phyloP scores from a whole-genome alignment of 2,329 filamentous ascomycete genomes.

The Huntiella omanensis region DNA sequence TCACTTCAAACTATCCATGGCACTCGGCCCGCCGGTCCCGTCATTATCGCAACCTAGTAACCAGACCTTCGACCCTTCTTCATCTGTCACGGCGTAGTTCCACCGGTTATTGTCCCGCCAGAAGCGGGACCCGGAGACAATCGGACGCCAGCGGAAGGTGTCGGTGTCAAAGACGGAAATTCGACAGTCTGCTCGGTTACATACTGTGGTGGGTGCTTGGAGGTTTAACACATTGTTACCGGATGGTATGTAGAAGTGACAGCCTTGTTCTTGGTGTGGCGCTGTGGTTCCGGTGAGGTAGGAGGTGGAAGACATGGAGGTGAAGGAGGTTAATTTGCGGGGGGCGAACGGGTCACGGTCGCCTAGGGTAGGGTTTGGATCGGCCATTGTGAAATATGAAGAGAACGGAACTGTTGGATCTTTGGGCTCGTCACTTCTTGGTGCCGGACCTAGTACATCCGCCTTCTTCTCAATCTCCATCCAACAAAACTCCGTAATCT shows the following conservation, averaged over 20 bases:
- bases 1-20: too few relatives aligned
- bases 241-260: slow-evolving; percentile 88
- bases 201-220: slow-evolving; percentile 77
- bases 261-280: slow-evolving; percentile 73
- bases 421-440: too few relatives aligned
- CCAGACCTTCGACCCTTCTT: slow-evolving; percentile 92
- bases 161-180: slow-evolving; percentile 76
- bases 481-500: slow-evolving; percentile 93
- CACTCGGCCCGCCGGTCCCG: too few relatives aligned
- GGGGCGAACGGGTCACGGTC: too few relatives aligned
- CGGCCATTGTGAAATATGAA: too few relatives aligned
- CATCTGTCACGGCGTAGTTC: slow-evolving; percentile 95
- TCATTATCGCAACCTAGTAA: slow-evolving; percentile 60
- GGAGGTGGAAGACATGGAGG: too few relatives aligned
- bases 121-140: slow-evolving; percentile 85
- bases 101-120: slow-evolving; percentile 85
- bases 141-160: slow-evolving; percentile 78
- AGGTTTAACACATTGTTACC: slow-evolving; percentile 87
- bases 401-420: too few relatives aligned
- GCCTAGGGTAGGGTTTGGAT: too few relatives aligned
- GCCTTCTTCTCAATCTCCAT: slow-evolving; percentile 82
- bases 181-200: slow-evolving; percentile 72
- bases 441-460: not conserved
- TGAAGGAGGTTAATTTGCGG: too few relatives aligned
- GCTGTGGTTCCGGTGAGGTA: too few relatives aligned